Base-by-base conservation (phyloP, 2,329 filamentous ascomycete genomes). In the Ascochyta pisi region DNA sequence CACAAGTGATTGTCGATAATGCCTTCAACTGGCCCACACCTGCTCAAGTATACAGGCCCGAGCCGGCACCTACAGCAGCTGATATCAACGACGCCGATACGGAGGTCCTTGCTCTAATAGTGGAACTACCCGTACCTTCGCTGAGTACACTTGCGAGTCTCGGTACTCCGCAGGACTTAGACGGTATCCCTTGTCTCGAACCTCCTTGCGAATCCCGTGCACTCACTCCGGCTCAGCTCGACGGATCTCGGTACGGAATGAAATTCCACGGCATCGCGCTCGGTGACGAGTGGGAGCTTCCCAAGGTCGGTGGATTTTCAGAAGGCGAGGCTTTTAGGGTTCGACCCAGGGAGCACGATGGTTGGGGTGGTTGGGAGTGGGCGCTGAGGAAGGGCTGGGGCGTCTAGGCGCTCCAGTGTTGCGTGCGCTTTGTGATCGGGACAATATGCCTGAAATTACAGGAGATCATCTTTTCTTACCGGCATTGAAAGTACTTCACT, bases 301-400 rank as follows among this genome's bases (percentile, higher is more conserved):
- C 60, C 10, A 50, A n/a, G 26, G 34, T 29, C 3, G 34, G 44
- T 3, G 24, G 7, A 2, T 37, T 43, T 9, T 31, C 31, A 24
- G 34, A 50, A 10, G 37, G 19, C 0, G 40, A 57, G 37, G 42
- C 52, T 4, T 66, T 64, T 26, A 37, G 63, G 22, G 59, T 66
- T 3, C 44, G 62, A 3, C 65, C 64, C 0, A 50, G 46, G 10
- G 49, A 62, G 4, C 61, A 66, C 49, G 55, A 54, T 6, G 64
- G 63, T 3, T 69, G 65, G 65, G 65, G 64, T 15, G 63, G 63
- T n/a, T 51, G 50, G 60, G 54, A 64, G 26, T 66, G 65, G 64
- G 64, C 56, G n/a, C 29, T 56, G 9, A 31, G 31, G 40, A 49
- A 45, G 23, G 60, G 50, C 1, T 59, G 56, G 58, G 44, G 4